Evolutionary conservation across 306 rosid species (phyloP).

Genomic region (Cyamopsis tetragonoloba): DNA sequence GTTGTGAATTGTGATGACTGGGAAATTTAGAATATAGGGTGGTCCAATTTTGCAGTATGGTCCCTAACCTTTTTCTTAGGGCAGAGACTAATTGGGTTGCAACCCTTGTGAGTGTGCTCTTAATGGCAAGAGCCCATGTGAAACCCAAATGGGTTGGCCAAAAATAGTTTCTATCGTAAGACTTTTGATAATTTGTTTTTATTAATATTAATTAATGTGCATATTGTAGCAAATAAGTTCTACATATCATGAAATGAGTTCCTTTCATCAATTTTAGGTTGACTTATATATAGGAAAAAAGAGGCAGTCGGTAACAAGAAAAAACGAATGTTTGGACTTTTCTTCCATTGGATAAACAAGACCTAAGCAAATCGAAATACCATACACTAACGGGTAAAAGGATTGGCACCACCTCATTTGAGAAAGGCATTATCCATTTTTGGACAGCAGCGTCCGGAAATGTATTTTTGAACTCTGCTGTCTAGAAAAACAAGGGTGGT

Average conservation of each 20-base stretch:
- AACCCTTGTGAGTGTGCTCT: conserved; percentile 10
- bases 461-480: too few species aligned
- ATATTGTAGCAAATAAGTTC: conserved; percentile 5
- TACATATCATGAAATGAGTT: not conserved
- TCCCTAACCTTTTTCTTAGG: conserved; percentile 38
- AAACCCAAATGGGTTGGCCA: conserved; percentile 43
- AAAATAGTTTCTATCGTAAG: not conserved
- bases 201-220: not conserved
- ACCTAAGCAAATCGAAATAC: too few species aligned
- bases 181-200: not conserved
- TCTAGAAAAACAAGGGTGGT: too few species aligned
- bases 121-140: conserved; percentile 58
- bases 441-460: too few species aligned
- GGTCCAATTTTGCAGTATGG: conserved; percentile 60
- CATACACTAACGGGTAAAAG: too few species aligned
- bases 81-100: conserved; percentile 19
- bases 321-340: not conserved
- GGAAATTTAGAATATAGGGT: conserved; percentile 25
- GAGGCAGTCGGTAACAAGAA: not conserved
- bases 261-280: conserved; percentile 15
- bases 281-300: not conserved
- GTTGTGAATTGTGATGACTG: conserved; percentile 34
- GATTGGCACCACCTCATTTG: too few species aligned
- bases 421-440: too few species aligned
- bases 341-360: not conserved